These are phyloP conservation scores for Cotoneaster glaucophyllus DNA, from an alignment of 306 rosid genomes.

Conservation along the genomic window DNA sequence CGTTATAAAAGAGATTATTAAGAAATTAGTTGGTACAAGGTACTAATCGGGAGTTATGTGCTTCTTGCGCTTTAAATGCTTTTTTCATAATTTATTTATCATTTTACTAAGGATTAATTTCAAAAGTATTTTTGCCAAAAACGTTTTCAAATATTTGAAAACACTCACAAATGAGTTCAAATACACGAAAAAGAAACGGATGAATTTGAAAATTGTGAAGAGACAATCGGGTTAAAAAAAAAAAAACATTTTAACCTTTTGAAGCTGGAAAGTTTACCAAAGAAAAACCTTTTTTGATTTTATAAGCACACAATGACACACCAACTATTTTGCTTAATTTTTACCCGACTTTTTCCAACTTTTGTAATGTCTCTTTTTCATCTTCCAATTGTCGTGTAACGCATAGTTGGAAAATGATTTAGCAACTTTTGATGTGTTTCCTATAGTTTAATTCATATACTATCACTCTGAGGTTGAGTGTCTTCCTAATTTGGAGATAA, in stretches of 20 bases:
- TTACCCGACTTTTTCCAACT: neutral
- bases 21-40: neutral
- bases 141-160: too few species aligned
- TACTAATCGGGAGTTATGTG: neutral
- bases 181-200: accelerated
- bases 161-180: too few species aligned
- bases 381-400: neutral
- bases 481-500: neutral
- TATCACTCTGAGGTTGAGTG: neutral
- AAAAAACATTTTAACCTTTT: neutral
- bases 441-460: neutral
- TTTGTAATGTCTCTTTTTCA: neutral
- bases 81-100: too few species aligned
- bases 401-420: constrained; percentile 6
- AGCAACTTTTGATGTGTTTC: neutral
- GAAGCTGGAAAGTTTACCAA: neutral
- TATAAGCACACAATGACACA: neutral
- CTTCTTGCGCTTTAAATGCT: too few species aligned
- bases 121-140: too few species aligned
- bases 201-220: neutral
- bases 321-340: neutral
- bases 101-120: too few species aligned
- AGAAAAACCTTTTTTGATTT: neutral
- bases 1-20: neutral
- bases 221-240: neutral